Conservation (phyloP, 768 basidiomycete species). For the Myochromella boudieri region DNA sequence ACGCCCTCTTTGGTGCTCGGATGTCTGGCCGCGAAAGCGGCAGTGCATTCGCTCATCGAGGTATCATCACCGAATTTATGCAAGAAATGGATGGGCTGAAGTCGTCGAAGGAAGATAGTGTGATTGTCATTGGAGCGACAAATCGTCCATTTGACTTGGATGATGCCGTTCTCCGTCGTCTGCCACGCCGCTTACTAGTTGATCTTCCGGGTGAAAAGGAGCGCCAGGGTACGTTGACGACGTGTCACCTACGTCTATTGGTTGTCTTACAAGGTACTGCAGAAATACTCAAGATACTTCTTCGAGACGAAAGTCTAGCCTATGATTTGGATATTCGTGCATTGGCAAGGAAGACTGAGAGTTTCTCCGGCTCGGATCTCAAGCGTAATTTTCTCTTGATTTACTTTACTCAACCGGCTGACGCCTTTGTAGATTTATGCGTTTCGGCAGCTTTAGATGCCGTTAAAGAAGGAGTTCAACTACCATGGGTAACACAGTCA, state of each 20-base stretch:
- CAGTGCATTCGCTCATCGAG: constrained; percentile 80
- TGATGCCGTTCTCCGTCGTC: constrained; percentile 86
- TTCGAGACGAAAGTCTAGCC: constrained; percentile 76
- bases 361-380: constrained; percentile 92
- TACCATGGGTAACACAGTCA: constrained; percentile 67
- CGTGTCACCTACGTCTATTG: neutral
- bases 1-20: constrained; percentile 88
- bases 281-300: constrained; percentile 88
- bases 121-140: constrained; percentile 93
- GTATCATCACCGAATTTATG: constrained; percentile 92
- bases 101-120: constrained; percentile 72
- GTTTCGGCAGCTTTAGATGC: constrained; percentile 91
- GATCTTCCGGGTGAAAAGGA: constrained; percentile 88
- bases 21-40: constrained; percentile 74
- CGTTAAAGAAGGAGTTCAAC: constrained; percentile 78
- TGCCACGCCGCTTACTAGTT: constrained; percentile 84
- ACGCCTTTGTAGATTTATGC: constrained; percentile 68
- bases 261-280: constrained; percentile 7
- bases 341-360: constrained; percentile 73
- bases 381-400: constrained; percentile 67
- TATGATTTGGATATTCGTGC: constrained; percentile 58
- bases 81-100: constrained; percentile 95
- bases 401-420: constrained; percentile 10
- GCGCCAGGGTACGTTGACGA: constrained; percentile 63
- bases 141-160: constrained; percentile 90